phyloP scores from a whole-genome alignment of 495 filamentous ascomycete species.

The Physcia stellaris region DNA sequence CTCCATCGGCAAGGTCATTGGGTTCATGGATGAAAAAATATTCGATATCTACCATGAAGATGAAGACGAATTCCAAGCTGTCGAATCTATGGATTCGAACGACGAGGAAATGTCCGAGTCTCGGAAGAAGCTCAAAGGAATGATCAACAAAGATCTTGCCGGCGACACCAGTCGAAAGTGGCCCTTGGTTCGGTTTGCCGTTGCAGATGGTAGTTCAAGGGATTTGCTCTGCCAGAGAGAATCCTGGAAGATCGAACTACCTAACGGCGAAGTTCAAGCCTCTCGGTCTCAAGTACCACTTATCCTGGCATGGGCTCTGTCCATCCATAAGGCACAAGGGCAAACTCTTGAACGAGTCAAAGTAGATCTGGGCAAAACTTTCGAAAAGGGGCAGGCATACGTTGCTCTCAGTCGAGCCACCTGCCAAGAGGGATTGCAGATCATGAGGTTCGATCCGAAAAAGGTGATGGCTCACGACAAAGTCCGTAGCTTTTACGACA shows the following conservation, averaged over 20 bases:
- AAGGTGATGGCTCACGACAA: conserved; percentile 92
- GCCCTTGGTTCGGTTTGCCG: conserved; percentile 70
- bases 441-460: conserved; percentile 71
- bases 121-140: conserved; percentile 34
- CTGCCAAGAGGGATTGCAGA: conserved; percentile 74
- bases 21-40: conserved; percentile 71
- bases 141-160: conserved; percentile 26
- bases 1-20: conserved; percentile 71
- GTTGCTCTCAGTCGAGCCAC: conserved; percentile 62
- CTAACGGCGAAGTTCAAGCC: conserved; percentile 88
- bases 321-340: conserved; percentile 96
- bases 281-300: conserved; percentile 50
- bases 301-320: conserved; percentile 91
- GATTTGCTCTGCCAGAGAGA: conserved; percentile 74
- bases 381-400: conserved; percentile 77
- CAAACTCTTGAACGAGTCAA: conserved; percentile 93
- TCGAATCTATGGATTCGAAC: conserved; percentile 26
- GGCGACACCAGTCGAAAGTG: conserved; percentile 37
- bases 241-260: conserved; percentile 90
- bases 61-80: conserved; percentile 36
- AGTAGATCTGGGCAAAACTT: conserved; percentile 80
- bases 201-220: conserved; percentile 64
- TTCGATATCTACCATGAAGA: conserved; percentile 53
- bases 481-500: conserved; percentile 72
- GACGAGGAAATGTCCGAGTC: conserved; percentile 31